phyloP scores from a whole-genome alignment of 2,329 filamentous ascomycete species.

The Pyricularia sp. region DNA sequence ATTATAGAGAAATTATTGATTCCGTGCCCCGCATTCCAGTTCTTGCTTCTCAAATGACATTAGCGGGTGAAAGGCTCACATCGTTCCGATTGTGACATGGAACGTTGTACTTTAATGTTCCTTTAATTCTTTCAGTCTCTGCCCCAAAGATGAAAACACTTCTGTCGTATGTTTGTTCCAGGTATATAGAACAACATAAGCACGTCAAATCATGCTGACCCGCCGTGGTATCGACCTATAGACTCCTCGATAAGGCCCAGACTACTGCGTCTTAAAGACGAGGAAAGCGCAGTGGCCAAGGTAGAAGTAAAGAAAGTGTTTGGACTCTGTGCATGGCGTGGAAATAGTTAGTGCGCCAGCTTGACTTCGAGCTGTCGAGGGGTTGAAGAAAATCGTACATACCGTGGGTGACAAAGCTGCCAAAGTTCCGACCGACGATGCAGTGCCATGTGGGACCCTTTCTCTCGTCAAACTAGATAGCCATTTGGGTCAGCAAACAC shows the following conservation, averaged over 20 bases:
- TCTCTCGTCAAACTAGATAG: slow-evolving; percentile 73
- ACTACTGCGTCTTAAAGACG: slow-evolving; percentile 95
- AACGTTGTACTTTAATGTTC: not conserved
- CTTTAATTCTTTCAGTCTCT: not conserved
- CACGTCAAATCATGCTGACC: not conserved
- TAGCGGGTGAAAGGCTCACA: not conserved
- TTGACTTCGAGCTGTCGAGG: not conserved
- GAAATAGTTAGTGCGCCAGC: not conserved
- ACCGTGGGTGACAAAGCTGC: slow-evolving; percentile 98
- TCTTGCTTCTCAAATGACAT: not conserved
- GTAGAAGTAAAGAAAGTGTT: slow-evolving; percentile 99
- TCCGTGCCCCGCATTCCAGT: not conserved
- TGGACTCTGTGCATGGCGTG: slow-evolving; percentile 56
- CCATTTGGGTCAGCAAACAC: not conserved
- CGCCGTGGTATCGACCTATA: not conserved
- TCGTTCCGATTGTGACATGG: not conserved
- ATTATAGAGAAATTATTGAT: not conserved
- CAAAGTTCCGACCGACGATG: slow-evolving; percentile 96
- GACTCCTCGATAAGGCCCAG: not conserved
- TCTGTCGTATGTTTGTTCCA: not conserved
- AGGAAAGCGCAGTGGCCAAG: slow-evolving; percentile 96
- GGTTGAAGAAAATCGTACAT: slow-evolving; percentile 17
- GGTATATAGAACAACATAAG: not conserved
- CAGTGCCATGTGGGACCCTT: slow-evolving; percentile 99
- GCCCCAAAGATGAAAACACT: not conserved